Evolutionary conservation across 176 grass and related monocot species (phyloP).

Genomic region (barley (Hordeum vulgare)): DNA sequence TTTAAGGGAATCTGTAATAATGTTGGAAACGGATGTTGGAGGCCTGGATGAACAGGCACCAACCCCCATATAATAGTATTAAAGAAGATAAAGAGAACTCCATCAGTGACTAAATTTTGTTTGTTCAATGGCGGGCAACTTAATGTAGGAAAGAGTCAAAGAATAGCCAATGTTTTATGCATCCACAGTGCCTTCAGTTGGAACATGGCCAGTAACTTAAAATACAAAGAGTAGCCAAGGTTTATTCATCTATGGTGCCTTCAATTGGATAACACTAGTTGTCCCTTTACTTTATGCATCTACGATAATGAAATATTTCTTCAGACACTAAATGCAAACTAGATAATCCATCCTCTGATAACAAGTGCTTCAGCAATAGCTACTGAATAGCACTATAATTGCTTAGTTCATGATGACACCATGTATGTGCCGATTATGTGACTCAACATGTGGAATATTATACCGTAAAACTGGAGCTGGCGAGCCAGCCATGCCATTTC

Average conservation of each 20-base stretch:
- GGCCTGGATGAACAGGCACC: not conserved
- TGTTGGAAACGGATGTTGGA: not conserved
- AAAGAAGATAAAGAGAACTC: not conserved
- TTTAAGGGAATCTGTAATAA: not conserved
- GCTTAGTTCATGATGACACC: not conserved
- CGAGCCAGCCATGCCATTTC: constrained; percentile 97
- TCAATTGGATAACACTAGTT: not conserved
- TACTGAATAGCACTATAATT: too few species aligned
- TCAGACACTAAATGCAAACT: not conserved
- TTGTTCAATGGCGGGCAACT: not conserved
- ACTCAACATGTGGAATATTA: not conserved
- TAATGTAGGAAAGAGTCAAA: not conserved
- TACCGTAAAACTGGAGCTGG: constrained; percentile 94
- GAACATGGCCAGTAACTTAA: not conserved
- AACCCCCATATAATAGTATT: not conserved
- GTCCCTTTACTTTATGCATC: not conserved
- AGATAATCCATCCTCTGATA: not conserved
- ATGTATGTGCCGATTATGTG: not conserved
- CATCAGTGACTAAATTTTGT: not conserved
- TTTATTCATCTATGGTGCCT: not conserved
- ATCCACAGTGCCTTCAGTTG: not conserved
- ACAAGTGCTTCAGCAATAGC: not conserved
- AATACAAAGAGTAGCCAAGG: not conserved
- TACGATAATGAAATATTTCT: not conserved
- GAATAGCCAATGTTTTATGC: not conserved